These are phyloP conservation scores for Clavariopsis aquatica DNA, from an alignment of 495 filamentous ascomycete species.

Conservation along the genomic window DNA sequence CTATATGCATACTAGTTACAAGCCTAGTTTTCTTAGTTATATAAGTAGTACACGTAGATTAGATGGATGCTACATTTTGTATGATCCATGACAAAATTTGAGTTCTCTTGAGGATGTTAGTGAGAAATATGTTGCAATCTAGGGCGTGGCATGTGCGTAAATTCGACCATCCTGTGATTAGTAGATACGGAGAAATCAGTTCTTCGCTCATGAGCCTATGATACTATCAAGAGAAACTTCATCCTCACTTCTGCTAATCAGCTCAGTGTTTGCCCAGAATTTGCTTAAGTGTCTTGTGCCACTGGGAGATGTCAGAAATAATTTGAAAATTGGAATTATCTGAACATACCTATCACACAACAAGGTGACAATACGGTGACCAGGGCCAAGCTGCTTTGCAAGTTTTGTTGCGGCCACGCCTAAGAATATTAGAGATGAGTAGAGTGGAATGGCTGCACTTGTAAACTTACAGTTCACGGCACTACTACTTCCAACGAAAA, in stretches of 20 bases:
- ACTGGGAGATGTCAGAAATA: slow-evolving; percentile 44
- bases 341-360: slow-evolving; percentile 65
- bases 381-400: slow-evolving; percentile 72
- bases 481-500: slow-evolving; percentile 91
- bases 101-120: too few species aligned
- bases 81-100: too few species aligned
- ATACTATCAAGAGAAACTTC: slow-evolving; percentile 29
- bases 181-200: neutral
- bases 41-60: too few species aligned
- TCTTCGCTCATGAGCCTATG: slow-evolving; percentile 9
- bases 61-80: too few species aligned
- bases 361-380: slow-evolving; percentile 82
- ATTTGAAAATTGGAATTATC: neutral
- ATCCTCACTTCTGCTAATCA: slow-evolving; percentile 55
- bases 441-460: neutral
- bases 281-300: slow-evolving; percentile 85
- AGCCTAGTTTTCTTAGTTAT: too few species aligned
- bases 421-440: slow-evolving; percentile 36
- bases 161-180: too few species aligned
- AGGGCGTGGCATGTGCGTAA: neutral
- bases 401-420: slow-evolving; percentile 81
- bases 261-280: slow-evolving; percentile 84
- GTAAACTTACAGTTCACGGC: slow-evolving; percentile 80
- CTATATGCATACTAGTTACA: too few species aligned
- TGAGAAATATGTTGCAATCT: too few species aligned